phyloP scores from a whole-genome alignment of 441 rosid genomes.

The Euphorbia corollata region DNA sequence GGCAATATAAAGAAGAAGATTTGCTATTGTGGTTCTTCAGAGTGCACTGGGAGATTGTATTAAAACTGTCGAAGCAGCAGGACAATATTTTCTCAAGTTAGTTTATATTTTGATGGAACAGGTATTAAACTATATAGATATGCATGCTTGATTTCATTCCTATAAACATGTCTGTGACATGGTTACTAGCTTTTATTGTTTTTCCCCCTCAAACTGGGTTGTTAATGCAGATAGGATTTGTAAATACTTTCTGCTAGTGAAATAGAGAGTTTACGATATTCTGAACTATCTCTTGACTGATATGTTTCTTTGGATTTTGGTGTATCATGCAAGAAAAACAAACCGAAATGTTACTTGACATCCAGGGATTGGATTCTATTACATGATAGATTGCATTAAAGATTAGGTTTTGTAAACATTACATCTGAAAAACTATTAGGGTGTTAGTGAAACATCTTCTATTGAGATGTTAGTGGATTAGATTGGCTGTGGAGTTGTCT shows the following conservation, averaged over 20 bases:
- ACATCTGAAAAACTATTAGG: too few relatives aligned
- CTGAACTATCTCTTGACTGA: not conserved
- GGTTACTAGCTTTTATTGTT: not conserved
- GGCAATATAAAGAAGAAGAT: slow-evolving; percentile 67
- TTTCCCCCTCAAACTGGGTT: too few relatives aligned
- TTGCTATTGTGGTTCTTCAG: slow-evolving; percentile 75
- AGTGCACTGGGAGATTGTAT: slow-evolving; percentile 75
- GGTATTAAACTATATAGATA: not conserved
- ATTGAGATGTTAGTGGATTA: too few relatives aligned
- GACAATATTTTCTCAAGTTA: slow-evolving; percentile 2
- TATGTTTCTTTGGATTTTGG: not conserved
- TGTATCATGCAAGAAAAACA: too few relatives aligned
- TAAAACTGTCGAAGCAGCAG: slow-evolving; percentile 22
- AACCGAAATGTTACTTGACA: too few relatives aligned
- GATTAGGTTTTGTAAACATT: too few relatives aligned
- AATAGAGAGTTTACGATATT: not conserved
- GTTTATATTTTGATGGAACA: slow-evolving; percentile 9
- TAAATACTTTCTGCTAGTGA: not conserved
- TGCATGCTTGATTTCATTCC: not conserved
- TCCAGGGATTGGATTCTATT: too few relatives aligned
- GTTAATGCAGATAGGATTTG: not conserved
- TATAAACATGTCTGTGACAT: not conserved
- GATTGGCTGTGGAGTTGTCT: too few relatives aligned
- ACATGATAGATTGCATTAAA: too few relatives aligned
- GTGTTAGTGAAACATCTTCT: too few relatives aligned